Evolutionary conservation across 768 basidiomycete genomes (phyloP).

Genomic region (Trametes elegans): DNA sequence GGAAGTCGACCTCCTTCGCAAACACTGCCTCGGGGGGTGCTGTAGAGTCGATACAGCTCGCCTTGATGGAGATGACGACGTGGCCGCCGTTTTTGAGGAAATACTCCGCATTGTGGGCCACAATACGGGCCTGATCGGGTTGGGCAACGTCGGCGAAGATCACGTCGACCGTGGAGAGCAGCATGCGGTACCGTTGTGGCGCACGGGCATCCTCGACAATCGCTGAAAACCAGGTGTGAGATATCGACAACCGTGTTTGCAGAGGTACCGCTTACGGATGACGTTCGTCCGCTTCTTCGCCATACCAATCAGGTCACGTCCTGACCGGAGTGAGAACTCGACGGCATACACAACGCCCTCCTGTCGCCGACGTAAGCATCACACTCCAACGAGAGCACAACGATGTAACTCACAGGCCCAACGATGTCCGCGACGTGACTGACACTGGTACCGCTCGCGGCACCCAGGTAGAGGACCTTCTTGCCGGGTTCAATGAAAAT

Average conservation of each 20-base stretch:
- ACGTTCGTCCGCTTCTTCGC: constrained; percentile 99
- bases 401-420: constrained; percentile 76
- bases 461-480: constrained; percentile 97
- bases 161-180: constrained; percentile 92
- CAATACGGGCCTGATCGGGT: constrained; percentile 98
- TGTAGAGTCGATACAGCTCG: constrained; percentile 98
- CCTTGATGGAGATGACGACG: constrained; percentile 96
- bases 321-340: constrained; percentile 95
- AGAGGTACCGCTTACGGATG: constrained; percentile 65
- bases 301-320: constrained; percentile 98
- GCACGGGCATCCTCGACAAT: constrained; percentile 97
- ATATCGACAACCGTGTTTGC: background rate
- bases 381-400: background rate
- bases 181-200: constrained; percentile 97
- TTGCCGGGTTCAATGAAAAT: constrained; percentile 92
- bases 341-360: constrained; percentile 98
- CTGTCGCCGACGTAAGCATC: constrained; percentile 36
- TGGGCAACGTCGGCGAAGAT: constrained; percentile 99
- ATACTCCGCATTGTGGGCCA: constrained; percentile 86
- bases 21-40: constrained; percentile 87
- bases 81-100: constrained; percentile 96
- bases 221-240: constrained; percentile 43
- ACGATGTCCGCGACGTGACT: constrained; percentile 99
- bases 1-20: constrained; percentile 77
- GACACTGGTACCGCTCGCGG: constrained; percentile 96